phyloP scores from a whole-genome alignment of 371 early-diverging fungal genomes.

The Chytridium lagenaria region DNA sequence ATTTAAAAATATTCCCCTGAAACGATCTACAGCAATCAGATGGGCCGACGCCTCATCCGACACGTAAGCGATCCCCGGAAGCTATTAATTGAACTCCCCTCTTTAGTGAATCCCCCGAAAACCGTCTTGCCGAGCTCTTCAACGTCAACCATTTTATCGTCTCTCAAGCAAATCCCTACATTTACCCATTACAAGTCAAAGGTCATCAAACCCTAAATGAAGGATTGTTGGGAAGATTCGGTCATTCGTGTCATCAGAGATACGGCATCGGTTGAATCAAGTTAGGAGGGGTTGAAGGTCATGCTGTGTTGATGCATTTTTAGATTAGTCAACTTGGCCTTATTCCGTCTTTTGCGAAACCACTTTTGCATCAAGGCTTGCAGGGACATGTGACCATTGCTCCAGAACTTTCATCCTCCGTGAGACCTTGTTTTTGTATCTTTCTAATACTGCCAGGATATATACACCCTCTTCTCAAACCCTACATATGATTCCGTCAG shows the following conservation, averaged over 20 bases:
- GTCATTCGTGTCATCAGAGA: constrained; percentile 37
- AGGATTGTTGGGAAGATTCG: constrained; percentile 17
- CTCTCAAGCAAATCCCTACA: constrained; percentile 59
- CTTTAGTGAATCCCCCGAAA: constrained; percentile 65
- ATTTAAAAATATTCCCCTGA: no score
- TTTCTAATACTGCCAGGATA: constrained; percentile 54
- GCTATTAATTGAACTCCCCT: not conserved
- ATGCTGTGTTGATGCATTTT: not conserved
- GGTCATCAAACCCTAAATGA: constrained; percentile 22
- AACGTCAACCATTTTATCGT: constrained; percentile 85
- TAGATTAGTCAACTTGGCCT: constrained; percentile 41
- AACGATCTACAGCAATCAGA: constrained; percentile 47
- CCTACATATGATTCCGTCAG: constrained; percentile 72
- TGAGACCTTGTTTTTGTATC: constrained; percentile 14
- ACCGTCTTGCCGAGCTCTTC: constrained; percentile 74
- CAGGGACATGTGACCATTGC: constrained; percentile 51
- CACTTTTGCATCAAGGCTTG: constrained; percentile 41
- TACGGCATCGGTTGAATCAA: constrained; percentile 44
- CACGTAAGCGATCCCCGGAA: not conserved
- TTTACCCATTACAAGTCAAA: constrained; percentile 17
- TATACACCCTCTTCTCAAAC: constrained; percentile 74
- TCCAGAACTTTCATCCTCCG: constrained; percentile 26
- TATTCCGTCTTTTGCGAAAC: constrained; percentile 30
- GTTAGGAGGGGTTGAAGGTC: constrained; percentile 12
- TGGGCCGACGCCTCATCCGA: constrained; percentile 66